Conservation (phyloP, 1,284 basidiomycete species). For the Malassezia equina region DNA sequence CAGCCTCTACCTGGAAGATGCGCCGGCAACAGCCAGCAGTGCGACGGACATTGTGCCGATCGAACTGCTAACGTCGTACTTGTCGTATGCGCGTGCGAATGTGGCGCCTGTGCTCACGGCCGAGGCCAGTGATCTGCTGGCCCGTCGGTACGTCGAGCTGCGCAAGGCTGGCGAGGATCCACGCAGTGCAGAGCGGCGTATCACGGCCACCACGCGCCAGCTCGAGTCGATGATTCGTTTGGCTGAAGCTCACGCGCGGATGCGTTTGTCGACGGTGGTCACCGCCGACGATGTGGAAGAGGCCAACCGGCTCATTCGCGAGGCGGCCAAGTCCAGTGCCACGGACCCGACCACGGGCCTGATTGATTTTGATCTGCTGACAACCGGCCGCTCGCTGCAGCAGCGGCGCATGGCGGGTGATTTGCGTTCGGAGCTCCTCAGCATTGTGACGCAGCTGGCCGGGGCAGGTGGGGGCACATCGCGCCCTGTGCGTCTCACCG, state of each 20-base stretch:
- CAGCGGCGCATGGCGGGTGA: constrained; percentile 55
- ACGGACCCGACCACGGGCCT: constrained; percentile 81
- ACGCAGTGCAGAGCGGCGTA: constrained; percentile 69
- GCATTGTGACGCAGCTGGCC: constrained; percentile 32
- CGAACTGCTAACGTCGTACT: constrained; percentile 82
- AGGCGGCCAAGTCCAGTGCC: constrained; percentile 72
- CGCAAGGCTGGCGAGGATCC: constrained; percentile 75
- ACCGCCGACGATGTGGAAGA: constrained; percentile 79
- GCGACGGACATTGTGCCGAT: constrained; percentile 70
- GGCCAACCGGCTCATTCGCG: constrained; percentile 81
- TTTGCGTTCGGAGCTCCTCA: constrained; percentile 35
- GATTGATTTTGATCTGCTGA: constrained; percentile 90
- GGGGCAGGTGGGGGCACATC: constrained; percentile 20
- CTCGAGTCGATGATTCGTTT: constrained; percentile 97
- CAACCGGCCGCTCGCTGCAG: constrained; percentile 77
- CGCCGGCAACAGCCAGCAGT: constrained; percentile 55
- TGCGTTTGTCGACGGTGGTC: constrained; percentile 78
- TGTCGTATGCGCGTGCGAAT: constrained; percentile 81
- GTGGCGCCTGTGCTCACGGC: constrained; percentile 81
- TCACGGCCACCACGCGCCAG: constrained; percentile 94
- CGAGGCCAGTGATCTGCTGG: constrained; percentile 72
- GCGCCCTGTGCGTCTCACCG: constrained; percentile 32
- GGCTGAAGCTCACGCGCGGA: constrained; percentile 87
- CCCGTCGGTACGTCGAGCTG: constrained; percentile 81
- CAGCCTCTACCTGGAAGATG: constrained; percentile 82